Base-by-base conservation (phyloP, 2,329 filamentous ascomycete genomes). In the Neocatenulostroma microsporum region DNA sequence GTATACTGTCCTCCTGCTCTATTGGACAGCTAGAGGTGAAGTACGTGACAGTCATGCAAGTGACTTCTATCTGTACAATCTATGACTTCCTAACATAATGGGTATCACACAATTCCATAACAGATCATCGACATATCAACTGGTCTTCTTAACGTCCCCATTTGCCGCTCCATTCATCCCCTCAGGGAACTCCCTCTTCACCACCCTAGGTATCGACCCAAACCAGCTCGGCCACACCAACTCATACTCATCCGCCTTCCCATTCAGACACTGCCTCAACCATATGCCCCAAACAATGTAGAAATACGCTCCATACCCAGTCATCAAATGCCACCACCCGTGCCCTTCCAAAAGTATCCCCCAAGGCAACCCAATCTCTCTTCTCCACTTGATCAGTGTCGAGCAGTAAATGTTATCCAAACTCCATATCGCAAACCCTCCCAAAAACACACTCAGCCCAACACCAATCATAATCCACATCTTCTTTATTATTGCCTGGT, bases 261-360 rank as follows among this genome's bases (percentile, higher is more conserved):
- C 76, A 44, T 87, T 84, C 33, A 91, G 64, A 50, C 83, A 86
- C 44, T 82, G 78, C 26, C 84, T 75, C 13, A 91, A 69, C 80
- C 84, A 89, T 18, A 88, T 78, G 11, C 84, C 81, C 84, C 85
- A 93, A 11, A 50, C 42, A 48, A 93, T 85, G 56, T 89, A 86
- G 55, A 81, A 82, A 60, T 93, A 93, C n/a, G 84, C 84, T 57
- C 85, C 85, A 23, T 80, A 67, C 10, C 84, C 84, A 1, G 85
- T 91, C 72, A 89, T 79, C 24, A 89, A 54, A 62, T 89, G 84
- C 79, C 79, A 83, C 78, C 79, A 82, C 9, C 79, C 79, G 58
- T 84, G 80, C 1, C 78, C 78, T 53, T 84, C 80, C 1, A 91
- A 69, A 5, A 91, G 44, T 11, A 88, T 68, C 1, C 84, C 82